These are phyloP conservation scores for Hypoxylon fragiforme DNA, from an alignment of 495 filamentous ascomycete genomes.

Conservation along the genomic window DNA sequence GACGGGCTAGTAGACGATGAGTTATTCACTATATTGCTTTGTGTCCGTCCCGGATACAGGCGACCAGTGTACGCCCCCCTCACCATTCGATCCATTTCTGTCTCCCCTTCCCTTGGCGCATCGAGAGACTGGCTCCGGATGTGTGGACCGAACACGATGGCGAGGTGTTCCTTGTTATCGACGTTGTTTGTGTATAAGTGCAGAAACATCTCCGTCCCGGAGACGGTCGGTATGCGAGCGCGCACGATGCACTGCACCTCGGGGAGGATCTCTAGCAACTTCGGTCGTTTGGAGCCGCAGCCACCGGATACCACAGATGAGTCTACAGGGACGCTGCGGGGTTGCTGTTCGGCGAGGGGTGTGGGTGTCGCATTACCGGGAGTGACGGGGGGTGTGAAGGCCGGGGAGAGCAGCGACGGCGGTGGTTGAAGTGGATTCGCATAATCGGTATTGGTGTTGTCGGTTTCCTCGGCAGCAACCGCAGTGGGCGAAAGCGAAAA, in stretches of 20 bases:
- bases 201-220: slow-evolving; percentile 92
- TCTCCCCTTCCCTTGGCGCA: slow-evolving; percentile 79
- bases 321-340: slow-evolving; percentile 59
- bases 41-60: slow-evolving; percentile 81
- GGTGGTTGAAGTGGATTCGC: slow-evolving; percentile 39
- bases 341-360: slow-evolving; percentile 37
- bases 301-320: slow-evolving; percentile 52
- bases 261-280: slow-evolving; percentile 69
- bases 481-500: slow-evolving; percentile 16
- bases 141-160: slow-evolving; percentile 90
- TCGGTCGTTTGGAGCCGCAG: slow-evolving; percentile 61
- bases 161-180: slow-evolving; percentile 94
- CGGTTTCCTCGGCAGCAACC: not conserved
- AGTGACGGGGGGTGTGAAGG: slow-evolving; percentile 80
- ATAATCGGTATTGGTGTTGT: slow-evolving; percentile 1
- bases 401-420: slow-evolving; percentile 66
- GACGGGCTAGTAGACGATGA: slow-evolving; percentile 1
- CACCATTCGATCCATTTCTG: slow-evolving; percentile 94
- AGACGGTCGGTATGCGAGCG: slow-evolving; percentile 83
- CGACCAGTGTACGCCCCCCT: slow-evolving; percentile 88
- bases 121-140: slow-evolving; percentile 84
- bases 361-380: slow-evolving; percentile 63
- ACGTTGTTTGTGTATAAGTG: slow-evolving; percentile 92
- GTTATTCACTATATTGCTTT: slow-evolving; percentile 55
- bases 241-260: slow-evolving; percentile 80